phyloP scores from a whole-genome alignment of 1,139 yeast genomes.

The Debaryomyces robertsiae region DNA sequence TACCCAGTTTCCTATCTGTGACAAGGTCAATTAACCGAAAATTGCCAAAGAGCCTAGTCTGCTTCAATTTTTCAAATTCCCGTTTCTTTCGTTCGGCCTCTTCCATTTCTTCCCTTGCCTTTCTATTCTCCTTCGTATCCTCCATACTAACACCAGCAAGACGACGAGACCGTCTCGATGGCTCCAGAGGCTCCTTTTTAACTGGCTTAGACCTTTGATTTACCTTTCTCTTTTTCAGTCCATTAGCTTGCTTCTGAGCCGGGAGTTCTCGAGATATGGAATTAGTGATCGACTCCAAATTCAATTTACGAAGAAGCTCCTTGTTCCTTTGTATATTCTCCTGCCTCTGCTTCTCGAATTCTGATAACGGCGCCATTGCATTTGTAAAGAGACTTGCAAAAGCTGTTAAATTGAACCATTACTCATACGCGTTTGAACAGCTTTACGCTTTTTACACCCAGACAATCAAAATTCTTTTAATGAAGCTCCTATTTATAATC shows the following conservation, averaged over 20 bases:
- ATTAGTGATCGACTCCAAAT: constrained; percentile 37
- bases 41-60: constrained; percentile 63
- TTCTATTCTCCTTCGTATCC: constrained; percentile 39
- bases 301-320: constrained; percentile 40
- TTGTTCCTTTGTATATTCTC: constrained; percentile 50
- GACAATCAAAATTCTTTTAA: not conserved
- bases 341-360: constrained; percentile 69
- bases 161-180: constrained; percentile 66
- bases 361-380: constrained; percentile 44
- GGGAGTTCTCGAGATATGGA: constrained; percentile 34
- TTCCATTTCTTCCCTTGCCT: constrained; percentile 39
- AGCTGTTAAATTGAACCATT: constrained; percentile 7
- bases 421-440: not conserved
- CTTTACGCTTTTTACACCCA: constrained; percentile 1
- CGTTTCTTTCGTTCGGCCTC: constrained; percentile 38
- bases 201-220: constrained; percentile 23
- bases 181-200: constrained; percentile 36
- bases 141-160: constrained; percentile 61
- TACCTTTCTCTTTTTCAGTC: constrained; percentile 25
- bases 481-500: not conserved
- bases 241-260: constrained; percentile 14
- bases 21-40: constrained; percentile 59
- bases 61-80: constrained; percentile 53
- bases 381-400: not conserved
- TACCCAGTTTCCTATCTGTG: constrained; percentile 44